Conservation (phyloP, 2,329 filamentous ascomycete species). For the Trichophyton schoenleinii region DNA sequence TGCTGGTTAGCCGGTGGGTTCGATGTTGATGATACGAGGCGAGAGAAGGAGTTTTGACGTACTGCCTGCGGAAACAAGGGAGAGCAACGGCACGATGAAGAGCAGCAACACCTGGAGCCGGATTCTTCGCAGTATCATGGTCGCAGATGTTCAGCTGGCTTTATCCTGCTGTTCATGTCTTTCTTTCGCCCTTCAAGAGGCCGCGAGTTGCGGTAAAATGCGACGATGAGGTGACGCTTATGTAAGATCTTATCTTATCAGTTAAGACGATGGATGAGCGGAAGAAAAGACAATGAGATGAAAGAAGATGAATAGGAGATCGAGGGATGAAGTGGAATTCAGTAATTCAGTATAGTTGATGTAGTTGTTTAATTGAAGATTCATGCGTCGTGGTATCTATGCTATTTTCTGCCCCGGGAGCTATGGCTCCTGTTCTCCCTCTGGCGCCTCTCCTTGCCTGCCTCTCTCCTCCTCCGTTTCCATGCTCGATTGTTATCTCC, state of each 20-base stretch:
- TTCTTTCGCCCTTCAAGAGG: background rate
- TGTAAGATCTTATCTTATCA: background rate
- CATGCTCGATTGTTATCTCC: conserved; percentile 40
- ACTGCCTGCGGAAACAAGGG: conserved; percentile 26
- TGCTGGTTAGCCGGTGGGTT: conserved; percentile 1
- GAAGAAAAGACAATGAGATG: background rate
- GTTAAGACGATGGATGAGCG: background rate
- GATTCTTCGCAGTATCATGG: conserved; percentile 4
- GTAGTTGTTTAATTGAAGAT: too few species aligned
- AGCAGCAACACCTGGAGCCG: conserved; percentile 6
- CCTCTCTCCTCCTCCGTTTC: conserved; percentile 46
- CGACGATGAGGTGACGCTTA: background rate
- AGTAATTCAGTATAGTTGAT: background rate
- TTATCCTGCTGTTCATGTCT: background rate
- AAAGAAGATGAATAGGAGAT: background rate
- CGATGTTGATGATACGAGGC: background rate
- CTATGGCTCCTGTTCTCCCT: conserved; percentile 45
- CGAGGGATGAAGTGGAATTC: background rate
- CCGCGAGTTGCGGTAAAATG: background rate
- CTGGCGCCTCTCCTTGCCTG: conserved; percentile 48
- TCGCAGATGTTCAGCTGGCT: background rate
- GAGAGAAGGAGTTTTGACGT: conserved; percentile 13
- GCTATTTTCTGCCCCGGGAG: conserved; percentile 10
- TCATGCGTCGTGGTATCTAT: background rate
- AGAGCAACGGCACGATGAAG: conserved; percentile 20